These are phyloP conservation scores for Ramaria sp. DNA, from an alignment of 768 basidiomycete species.

Conservation along the genomic window DNA sequence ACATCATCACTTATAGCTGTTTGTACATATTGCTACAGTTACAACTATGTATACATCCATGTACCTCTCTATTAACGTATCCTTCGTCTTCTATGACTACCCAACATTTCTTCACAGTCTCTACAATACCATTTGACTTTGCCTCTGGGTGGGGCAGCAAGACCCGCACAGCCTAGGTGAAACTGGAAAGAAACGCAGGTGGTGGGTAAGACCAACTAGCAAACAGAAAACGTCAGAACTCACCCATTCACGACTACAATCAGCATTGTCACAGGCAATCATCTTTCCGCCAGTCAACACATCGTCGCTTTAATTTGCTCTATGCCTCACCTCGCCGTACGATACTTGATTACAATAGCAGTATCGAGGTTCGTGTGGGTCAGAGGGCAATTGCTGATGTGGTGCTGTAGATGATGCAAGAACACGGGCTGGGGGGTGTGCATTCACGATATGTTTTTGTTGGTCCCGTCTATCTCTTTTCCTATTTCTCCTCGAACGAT, in stretches of 20 bases:
- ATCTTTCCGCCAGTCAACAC: constrained; percentile 37
- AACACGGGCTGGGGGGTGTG: not conserved
- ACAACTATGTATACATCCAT: constrained; percentile 3
- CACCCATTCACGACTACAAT: constrained; percentile 79
- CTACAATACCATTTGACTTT: constrained; percentile 56
- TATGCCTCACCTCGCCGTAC: constrained; percentile 59
- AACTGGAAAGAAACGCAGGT: constrained; percentile 34
- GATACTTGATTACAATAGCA: constrained; percentile 77
- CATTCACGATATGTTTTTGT: not conserved
- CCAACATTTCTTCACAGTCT: constrained; percentile 38
- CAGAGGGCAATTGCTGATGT: constrained; percentile 28
- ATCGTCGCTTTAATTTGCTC: constrained; percentile 2
- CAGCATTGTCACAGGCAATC: constrained; percentile 73
- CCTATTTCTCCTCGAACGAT: not conserved
- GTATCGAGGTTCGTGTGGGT: constrained; percentile 51
- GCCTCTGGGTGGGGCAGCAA: constrained; percentile 44
- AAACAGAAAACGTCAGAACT: constrained; percentile 19
- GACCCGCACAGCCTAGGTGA: constrained; percentile 57
- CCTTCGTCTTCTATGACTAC: constrained; percentile 10
- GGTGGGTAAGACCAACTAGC: too few relatives aligned
- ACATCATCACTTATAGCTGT: not conserved
- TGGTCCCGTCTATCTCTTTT: not conserved
- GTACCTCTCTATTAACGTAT: not conserved
- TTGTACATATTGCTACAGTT: constrained; percentile 8
- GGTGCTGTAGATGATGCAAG: constrained; percentile 18